Base-by-base conservation (phyloP, 1,284 basidiomycete genomes). In the Apiotrichum mycotoxinovorans region DNA sequence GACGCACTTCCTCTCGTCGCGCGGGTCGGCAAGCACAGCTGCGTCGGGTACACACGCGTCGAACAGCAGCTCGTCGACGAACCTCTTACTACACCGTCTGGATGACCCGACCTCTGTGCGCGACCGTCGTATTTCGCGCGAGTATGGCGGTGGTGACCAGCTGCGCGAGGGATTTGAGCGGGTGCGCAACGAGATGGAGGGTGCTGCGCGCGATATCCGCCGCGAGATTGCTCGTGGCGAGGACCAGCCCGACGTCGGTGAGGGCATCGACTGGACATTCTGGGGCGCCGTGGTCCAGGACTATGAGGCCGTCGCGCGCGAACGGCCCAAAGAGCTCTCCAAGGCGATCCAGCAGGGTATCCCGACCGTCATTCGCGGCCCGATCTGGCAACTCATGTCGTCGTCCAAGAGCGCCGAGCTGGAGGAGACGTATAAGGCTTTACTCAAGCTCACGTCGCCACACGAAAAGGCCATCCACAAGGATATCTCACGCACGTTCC, bases 371-470 rank as follows among this genome's bases (percentile, higher is more conserved):
- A 77, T 79, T 37, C 63, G 94, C 46, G 94, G 94, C 23, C 94
- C 97, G 86, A 87, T 96, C 79, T 98, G 95, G 95, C 95, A 98
- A 74, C 83, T 98, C 73, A 97, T 98, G 93, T 91, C 88, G 50
- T 91, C 88, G 27, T 91, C 90, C 8, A 96, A 99, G 77, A 91
- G 97, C 67, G 80, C 83, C 9, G 87, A 88, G 64, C 81, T 98
- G 23, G 96, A 98, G 77, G 82, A 82, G 58, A 84, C 86, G 18
- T 99, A 98, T 78, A 80, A 93, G 44, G 82, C 82, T 44, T 80
- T 97, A 23, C 77, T 98, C 52, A 95, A 91, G 74, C 87, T 91
- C 67, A 79, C 82, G 0, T 94, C 89, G 64, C 77, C 85, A 14
- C 92, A 98, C 67, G 96, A 98, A 72, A 98, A 98, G 73, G 85